phyloP scores from a whole-genome alignment of 208 protist genomes.

The Crithidia sp. region DNA sequence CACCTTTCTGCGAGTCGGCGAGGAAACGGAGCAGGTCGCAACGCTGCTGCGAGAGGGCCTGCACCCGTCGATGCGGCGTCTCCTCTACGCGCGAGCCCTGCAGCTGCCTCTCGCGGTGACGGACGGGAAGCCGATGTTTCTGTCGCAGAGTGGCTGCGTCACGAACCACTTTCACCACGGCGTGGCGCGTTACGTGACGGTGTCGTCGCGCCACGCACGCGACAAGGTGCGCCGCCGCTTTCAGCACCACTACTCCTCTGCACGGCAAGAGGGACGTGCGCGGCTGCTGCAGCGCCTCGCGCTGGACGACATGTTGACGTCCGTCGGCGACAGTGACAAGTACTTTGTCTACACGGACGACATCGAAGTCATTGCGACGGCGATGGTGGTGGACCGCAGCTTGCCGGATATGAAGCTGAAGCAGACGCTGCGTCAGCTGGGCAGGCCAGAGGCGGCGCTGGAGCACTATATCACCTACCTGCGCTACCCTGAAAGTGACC shows the following conservation, averaged over 20 bases:
- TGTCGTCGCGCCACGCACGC: slow-evolving; percentile 51
- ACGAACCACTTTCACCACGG: slow-evolving; percentile 38
- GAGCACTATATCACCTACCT: slow-evolving; percentile 74
- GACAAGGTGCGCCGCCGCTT: slow-evolving; percentile 70
- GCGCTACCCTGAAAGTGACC: slow-evolving; percentile 24
- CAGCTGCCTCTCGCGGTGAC: slow-evolving; percentile 65
- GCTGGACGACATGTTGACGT: slow-evolving; percentile 51
- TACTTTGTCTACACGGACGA: slow-evolving; percentile 90
- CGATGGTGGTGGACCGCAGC: slow-evolving; percentile 73
- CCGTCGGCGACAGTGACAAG: slow-evolving; percentile 79
- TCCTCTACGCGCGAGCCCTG: slow-evolving; percentile 84
- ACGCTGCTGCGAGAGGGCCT: slow-evolving; percentile 55
- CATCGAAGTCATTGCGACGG: slow-evolving; percentile 51
- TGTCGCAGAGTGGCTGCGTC: slow-evolving; percentile 36
- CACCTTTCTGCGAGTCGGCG: slow-evolving; percentile 51
- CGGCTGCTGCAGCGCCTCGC: slow-evolving; percentile 64
- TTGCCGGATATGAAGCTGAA: slow-evolving; percentile 58
- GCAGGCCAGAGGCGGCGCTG: slow-evolving; percentile 40
- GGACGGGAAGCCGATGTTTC: slow-evolving; percentile 63
- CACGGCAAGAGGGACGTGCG: slow-evolving; percentile 46
- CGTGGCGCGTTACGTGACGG: slow-evolving; percentile 52
- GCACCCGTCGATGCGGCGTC: slow-evolving; percentile 74
- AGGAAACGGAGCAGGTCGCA: slow-evolving; percentile 41
- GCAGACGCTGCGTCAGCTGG: slow-evolving; percentile 65
- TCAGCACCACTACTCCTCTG: slow-evolving; percentile 63